Evolutionary conservation across 2,329 filamentous ascomycete genomes (phyloP).

Genomic region (Aspergillus glaucus): DNA sequence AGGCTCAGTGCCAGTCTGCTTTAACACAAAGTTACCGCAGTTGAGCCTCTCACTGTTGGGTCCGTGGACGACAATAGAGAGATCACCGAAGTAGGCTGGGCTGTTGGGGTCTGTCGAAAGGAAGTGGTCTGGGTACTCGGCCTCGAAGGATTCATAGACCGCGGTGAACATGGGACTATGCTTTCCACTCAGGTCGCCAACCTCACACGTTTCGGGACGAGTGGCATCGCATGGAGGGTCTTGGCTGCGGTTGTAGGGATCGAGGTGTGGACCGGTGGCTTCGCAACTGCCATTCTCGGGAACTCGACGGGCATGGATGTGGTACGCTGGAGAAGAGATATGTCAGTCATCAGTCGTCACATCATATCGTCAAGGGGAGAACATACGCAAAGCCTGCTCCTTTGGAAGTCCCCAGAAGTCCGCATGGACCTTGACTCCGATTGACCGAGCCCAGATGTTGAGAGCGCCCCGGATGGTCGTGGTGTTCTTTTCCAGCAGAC

Average conservation of each 20-base stretch:
- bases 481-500: conserved; percentile 49
- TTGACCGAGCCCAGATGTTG: conserved; percentile 40
- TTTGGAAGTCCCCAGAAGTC: conserved; percentile 55
- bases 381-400: conserved; percentile 55
- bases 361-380: not conserved
- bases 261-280: conserved; percentile 60
- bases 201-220: conserved; percentile 61
- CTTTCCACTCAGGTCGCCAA: conserved; percentile 72
- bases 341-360: conserved; percentile 11
- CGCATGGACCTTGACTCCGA: conserved; percentile 52
- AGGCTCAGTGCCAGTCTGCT: not conserved
- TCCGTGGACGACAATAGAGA: conserved; percentile 50
- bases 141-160: conserved; percentile 21
- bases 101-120: conserved; percentile 37
- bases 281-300: conserved; percentile 65
- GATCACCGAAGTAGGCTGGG: conserved; percentile 48
- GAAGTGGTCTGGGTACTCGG: conserved; percentile 44
- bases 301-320: conserved; percentile 63
- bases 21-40: conserved; percentile 50
- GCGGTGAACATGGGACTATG: conserved; percentile 55
- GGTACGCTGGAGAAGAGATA: conserved; percentile 49
- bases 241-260: conserved; percentile 63
- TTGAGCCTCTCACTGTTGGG: conserved; percentile 49
- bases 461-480: conserved; percentile 52
- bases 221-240: conserved; percentile 52